phyloP scores from a whole-genome alignment of 306 rosid species.

The Myrica gale region DNA sequence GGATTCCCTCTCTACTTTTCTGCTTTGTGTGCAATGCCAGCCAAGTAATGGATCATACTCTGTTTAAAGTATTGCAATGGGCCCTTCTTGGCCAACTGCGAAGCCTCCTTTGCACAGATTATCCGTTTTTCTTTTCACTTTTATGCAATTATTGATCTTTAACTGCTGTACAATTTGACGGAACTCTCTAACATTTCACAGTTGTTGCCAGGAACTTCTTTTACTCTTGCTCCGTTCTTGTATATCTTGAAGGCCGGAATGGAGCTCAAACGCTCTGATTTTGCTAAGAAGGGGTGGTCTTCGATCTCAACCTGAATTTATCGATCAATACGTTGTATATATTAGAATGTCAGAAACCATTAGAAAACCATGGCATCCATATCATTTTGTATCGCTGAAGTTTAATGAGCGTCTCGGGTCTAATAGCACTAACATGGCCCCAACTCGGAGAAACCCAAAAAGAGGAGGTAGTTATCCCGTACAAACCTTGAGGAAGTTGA shows the following conservation, averaged over 20 bases:
- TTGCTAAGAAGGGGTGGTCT: slow-evolving; percentile 78
- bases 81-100: not conserved
- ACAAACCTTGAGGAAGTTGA: slow-evolving; percentile 87
- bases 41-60: slow-evolving; percentile 16
- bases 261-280: slow-evolving; percentile 69
- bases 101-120: slow-evolving; percentile 18
- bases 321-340: not conserved
- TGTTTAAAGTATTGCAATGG: too few relatives aligned
- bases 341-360: not conserved
- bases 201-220: slow-evolving; percentile 66
- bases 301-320: slow-evolving; percentile 77
- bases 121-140: slow-evolving; percentile 7
- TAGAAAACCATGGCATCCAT: too few relatives aligned
- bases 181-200: slow-evolving; percentile 68
- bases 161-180: slow-evolving; percentile 70
- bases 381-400: too few relatives aligned
- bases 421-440: too few relatives aligned
- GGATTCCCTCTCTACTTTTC: slow-evolving; percentile 23
- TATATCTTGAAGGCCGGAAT: slow-evolving; percentile 86
- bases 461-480: not conserved
- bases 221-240: slow-evolving; percentile 83
- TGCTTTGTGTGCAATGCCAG: slow-evolving; percentile 22
- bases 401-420: too few relatives aligned
- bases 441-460: not conserved
- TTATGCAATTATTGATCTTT: slow-evolving; percentile 26